Percentiles rank a stretch among this genome's conserved stretches.
Evolutionary conservation across 2,329 filamentous ascomycete species (phyloP).

Genomic region (Scedosporium aurantiacum): DNA sequence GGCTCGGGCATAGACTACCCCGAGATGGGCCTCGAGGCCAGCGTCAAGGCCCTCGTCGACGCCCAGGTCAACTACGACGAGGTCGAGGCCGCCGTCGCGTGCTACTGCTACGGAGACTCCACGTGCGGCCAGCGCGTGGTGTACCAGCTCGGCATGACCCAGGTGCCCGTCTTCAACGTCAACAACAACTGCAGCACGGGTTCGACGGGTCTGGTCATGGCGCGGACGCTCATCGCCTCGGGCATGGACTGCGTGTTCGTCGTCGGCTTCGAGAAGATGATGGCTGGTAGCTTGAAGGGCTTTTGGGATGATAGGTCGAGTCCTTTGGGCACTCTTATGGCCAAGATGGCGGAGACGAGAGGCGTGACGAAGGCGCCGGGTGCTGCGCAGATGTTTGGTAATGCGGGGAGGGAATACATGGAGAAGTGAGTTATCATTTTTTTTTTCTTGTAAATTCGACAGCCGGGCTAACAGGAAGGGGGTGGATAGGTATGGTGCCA

Average conservation of each 20-base stretch:
- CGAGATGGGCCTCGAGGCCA: constrained; percentile 86
- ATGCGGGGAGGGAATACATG: constrained; percentile 88
- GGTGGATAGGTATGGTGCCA: constrained; percentile 63
- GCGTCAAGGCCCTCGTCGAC: constrained; percentile 74
- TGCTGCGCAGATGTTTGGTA: constrained; percentile 90
- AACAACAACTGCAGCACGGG: constrained; percentile 99
- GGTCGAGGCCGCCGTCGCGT: constrained; percentile 89
- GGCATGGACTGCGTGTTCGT: constrained; percentile 86
- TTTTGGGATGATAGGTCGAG: constrained; percentile 80
- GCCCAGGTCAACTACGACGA: constrained; percentile 94
- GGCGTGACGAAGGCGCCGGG: constrained; percentile 74
- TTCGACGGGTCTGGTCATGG: constrained; percentile 82
- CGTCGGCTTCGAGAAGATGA: constrained; percentile 98
- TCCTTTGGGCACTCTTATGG: constrained; percentile 59
- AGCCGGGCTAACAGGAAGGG: background rate
- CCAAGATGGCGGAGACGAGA: constrained; percentile 75
- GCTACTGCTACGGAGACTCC: constrained; percentile 94
- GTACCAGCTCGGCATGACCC: constrained; percentile 96
- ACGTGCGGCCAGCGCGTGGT: constrained; percentile 94
- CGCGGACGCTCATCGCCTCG: constrained; percentile 63
- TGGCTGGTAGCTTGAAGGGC: constrained; percentile 70
- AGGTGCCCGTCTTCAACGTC: constrained; percentile 93
- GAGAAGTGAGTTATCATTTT: constrained; percentile 55
- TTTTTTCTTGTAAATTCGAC: constrained; percentile 10
- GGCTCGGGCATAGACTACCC: constrained; percentile 90